A percentile compares a stretch with the other conserved stretches of the same genome.
phyloP scores from a whole-genome alignment of 257 asterid genomes.

The Mitragyna speciosa region DNA sequence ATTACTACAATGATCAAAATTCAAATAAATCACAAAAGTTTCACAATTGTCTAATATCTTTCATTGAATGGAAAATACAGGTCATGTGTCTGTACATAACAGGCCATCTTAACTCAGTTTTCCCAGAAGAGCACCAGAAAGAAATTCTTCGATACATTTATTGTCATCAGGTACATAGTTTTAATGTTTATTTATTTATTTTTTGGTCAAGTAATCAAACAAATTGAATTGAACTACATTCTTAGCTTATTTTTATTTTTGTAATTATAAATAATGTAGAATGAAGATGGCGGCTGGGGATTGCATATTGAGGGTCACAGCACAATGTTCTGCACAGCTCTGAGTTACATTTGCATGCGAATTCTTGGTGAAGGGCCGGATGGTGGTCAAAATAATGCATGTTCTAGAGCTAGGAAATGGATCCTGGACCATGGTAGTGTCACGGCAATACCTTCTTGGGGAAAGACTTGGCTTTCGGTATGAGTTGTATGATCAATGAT shows the following conservation, averaged over 20 bases:
- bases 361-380: constrained; percentile 40
- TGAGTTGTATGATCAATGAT: background rate
- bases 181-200: no score
- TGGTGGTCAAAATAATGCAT: constrained; percentile 26
- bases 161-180: constrained; percentile 31
- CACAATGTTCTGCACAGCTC: constrained; percentile 43
- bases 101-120: constrained; percentile 29
- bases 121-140: constrained; percentile 28
- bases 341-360: constrained; percentile 39
- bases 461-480: constrained; percentile 55
- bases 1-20: background rate
- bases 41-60: background rate
- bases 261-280: constrained; percentile 17
- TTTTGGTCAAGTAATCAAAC: background rate
- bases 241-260: background rate
- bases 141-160: constrained; percentile 41
- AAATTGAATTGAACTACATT: background rate
- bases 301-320: constrained; percentile 50
- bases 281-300: constrained; percentile 63
- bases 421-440: constrained; percentile 49
- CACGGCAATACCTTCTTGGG: constrained; percentile 46
- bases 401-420: constrained; percentile 41
- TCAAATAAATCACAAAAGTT: no score
- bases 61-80: constrained; percentile 11
- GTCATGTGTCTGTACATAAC: constrained; percentile 37